These are phyloP conservation scores for Ehretia macrophylla DNA, from an alignment of 257 asterid species.

Conservation along the genomic window DNA sequence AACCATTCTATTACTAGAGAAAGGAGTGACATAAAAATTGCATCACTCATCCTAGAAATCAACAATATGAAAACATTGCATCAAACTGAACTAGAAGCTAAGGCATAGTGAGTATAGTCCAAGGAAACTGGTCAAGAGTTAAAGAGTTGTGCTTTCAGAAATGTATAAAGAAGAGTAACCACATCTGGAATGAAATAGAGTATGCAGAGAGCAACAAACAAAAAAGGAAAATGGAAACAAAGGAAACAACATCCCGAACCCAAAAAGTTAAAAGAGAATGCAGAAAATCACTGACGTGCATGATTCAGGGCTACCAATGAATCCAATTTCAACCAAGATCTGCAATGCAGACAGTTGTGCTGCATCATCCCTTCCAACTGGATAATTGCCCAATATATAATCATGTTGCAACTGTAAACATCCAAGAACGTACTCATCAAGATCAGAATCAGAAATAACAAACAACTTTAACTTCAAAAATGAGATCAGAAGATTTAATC, in stretches of 20 bases:
- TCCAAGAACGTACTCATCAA: slow-evolving; percentile 10
- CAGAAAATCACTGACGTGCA: slow-evolving; percentile 70
- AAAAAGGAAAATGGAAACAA: slow-evolving; percentile 1
- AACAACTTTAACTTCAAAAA: slow-evolving; percentile 6
- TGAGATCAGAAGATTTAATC: slow-evolving; percentile 1
- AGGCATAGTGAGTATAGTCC: too few relatives aligned
- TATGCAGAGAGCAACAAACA: too few relatives aligned
- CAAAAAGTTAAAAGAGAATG: slow-evolving; percentile 4
- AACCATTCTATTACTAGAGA: slow-evolving; percentile 9
- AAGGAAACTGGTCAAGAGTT: too few relatives aligned
- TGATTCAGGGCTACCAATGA: slow-evolving; percentile 69
- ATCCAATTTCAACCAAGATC: slow-evolving; percentile 88
- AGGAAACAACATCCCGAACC: neutral
- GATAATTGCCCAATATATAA: slow-evolving; percentile 88
- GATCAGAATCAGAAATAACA: neutral
- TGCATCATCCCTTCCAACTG: slow-evolving; percentile 98
- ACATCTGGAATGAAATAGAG: too few relatives aligned
- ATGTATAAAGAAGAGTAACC: too few relatives aligned
- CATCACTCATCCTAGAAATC: neutral
- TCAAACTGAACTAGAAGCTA: neutral
- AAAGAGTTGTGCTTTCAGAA: too few relatives aligned
- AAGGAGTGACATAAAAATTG: neutral
- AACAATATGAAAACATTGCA: neutral
- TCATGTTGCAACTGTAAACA: slow-evolving; percentile 88
- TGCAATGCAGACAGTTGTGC: slow-evolving; percentile 97